These are phyloP conservation scores for Takakia lepidozioides DNA, from an alignment of 225 moss, liverwort and hornwort species.

Conservation along the genomic window DNA sequence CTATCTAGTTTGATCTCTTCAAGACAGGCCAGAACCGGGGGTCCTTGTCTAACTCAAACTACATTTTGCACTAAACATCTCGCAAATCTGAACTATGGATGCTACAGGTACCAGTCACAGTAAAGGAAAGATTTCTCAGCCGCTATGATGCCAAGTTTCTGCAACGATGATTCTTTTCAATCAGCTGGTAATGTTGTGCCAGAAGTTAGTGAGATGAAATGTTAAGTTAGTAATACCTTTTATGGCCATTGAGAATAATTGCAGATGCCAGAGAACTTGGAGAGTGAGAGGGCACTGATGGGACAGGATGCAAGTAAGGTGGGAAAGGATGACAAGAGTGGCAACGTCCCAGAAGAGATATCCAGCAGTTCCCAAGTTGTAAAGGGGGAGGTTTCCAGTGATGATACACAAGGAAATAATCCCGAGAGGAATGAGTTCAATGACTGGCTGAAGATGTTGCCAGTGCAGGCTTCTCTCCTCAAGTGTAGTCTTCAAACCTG, in stretches of 20 bases:
- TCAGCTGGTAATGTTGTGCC: neutral
- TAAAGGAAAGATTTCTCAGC: constrained; percentile 17
- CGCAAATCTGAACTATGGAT: too few species aligned
- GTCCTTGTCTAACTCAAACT: too few species aligned
- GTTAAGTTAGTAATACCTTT: too few species aligned
- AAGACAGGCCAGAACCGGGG: too few species aligned
- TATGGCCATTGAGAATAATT: too few species aligned
- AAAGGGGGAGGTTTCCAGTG: constrained; percentile 23
- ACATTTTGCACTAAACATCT: too few species aligned
- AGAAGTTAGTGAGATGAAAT: too few species aligned
- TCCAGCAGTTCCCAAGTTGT: constrained; percentile 18
- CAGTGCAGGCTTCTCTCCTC: constrained; percentile 61
- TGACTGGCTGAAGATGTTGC: constrained; percentile 83
- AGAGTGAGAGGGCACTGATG: constrained; percentile 19
- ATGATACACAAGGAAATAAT: constrained; percentile 34
- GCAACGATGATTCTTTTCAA: too few species aligned
- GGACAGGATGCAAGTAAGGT: constrained; percentile 31
- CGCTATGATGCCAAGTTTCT: too few species aligned
- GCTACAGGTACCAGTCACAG: constrained; percentile 26
- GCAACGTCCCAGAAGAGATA: neutral
- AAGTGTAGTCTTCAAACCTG: too few species aligned
- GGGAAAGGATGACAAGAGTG: constrained; percentile 11
- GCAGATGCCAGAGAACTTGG: constrained; percentile 10
- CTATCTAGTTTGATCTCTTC: too few species aligned
- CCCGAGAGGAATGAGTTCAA: constrained; percentile 54